Conservation (phyloP, 352 stramenopile species). For the Pythium chondricola region DNA sequence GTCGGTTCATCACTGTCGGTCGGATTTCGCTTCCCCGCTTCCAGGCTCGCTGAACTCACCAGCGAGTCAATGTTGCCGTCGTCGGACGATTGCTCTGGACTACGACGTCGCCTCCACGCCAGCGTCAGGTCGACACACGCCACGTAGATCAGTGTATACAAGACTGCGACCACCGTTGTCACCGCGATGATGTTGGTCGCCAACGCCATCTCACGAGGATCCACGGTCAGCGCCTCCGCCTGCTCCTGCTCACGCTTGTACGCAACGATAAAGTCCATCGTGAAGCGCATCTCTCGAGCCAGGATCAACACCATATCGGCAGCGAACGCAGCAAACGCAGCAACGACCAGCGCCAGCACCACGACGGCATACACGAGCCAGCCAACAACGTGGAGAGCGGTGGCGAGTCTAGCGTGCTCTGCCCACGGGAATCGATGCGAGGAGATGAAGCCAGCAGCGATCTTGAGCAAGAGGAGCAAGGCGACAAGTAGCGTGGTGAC, state of each 20-base stretch:
- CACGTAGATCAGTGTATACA: constrained; percentile 14
- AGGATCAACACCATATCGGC: constrained; percentile 39
- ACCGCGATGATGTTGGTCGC: constrained; percentile 15
- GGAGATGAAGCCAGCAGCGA: not conserved
- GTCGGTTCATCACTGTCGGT: too few species aligned
- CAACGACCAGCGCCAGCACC: constrained; percentile 21
- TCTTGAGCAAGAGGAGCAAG: not conserved
- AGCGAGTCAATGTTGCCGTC: too few species aligned
- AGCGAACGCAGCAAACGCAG: constrained; percentile 18
- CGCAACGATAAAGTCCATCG: constrained; percentile 35
- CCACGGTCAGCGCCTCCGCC: constrained; percentile 22
- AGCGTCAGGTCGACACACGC: constrained; percentile 1
- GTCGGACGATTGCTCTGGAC: too few species aligned
- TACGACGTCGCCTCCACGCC: too few species aligned
- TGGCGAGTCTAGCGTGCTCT: not conserved
- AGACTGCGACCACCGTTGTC: constrained; percentile 15
- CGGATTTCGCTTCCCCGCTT: too few species aligned
- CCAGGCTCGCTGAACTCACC: too few species aligned
- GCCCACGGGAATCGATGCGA: not conserved
- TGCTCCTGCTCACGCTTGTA: constrained; percentile 31
- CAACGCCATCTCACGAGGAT: constrained; percentile 19
- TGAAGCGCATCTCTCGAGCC: constrained; percentile 39
- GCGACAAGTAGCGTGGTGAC: not conserved
- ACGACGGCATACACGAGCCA: constrained; percentile 18
- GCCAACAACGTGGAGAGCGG: not conserved